Conservation (phyloP, 179 eudicot species). For the Beta corolliflora region DNA sequence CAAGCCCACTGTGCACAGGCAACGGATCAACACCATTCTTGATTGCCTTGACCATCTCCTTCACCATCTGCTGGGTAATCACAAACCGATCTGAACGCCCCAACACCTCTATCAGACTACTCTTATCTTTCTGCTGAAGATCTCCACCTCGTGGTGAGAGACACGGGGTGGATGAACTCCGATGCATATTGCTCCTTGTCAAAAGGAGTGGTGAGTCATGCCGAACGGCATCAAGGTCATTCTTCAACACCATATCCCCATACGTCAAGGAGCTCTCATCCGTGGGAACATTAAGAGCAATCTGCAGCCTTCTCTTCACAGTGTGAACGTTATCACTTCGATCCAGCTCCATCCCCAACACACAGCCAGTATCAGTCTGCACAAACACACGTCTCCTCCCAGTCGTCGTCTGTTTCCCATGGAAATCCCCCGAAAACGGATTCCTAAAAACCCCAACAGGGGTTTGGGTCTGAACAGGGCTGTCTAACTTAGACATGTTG, state of each 20-base stretch:
- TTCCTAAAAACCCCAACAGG: constrained; percentile 55
- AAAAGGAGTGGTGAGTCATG: constrained; percentile 69
- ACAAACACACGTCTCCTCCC: constrained; percentile 74
- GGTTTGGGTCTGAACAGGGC: constrained; percentile 75
- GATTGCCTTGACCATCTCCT: constrained; percentile 61
- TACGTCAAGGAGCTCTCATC: constrained; percentile 72
- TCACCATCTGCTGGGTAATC: constrained; percentile 50
- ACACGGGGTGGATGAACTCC: constrained; percentile 88
- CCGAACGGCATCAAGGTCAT: constrained; percentile 72
- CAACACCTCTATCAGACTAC: constrained; percentile 63
- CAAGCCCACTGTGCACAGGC: constrained; percentile 72
- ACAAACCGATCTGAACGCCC: constrained; percentile 47
- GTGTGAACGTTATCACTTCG: constrained; percentile 77
- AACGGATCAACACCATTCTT: constrained; percentile 71
- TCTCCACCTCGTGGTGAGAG: constrained; percentile 71
- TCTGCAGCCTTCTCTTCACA: constrained; percentile 66
- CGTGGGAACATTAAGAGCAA: constrained; percentile 61
- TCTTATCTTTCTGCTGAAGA: constrained; percentile 55
- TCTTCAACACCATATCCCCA: constrained; percentile 73
- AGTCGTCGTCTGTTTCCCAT: constrained; percentile 38
- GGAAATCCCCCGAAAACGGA: constrained; percentile 42
- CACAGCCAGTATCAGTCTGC: constrained; percentile 77
- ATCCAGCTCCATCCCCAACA: constrained; percentile 73
- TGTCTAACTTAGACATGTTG: constrained; percentile 65
- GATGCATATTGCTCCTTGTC: constrained; percentile 56